These are phyloP conservation scores for Aureobasidium sp. DNA, from an alignment of 2,329 filamentous ascomycete species.

Conservation along the genomic window DNA sequence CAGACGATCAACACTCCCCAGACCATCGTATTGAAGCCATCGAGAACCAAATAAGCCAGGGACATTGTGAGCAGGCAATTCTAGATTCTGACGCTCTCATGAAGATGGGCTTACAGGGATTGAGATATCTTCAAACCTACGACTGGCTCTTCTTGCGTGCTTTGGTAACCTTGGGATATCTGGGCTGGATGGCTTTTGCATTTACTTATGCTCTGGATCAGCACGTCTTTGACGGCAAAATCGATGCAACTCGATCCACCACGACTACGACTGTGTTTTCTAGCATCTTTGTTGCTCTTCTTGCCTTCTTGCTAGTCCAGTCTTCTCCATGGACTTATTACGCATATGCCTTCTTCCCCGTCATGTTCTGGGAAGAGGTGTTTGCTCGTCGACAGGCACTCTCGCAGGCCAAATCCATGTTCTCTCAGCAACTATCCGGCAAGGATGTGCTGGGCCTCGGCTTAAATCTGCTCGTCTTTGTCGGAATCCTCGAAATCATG, in stretches of 20 bases:
- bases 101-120: constrained; percentile 65
- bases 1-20: constrained; percentile 52
- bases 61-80: constrained; percentile 68
- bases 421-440: constrained; percentile 61
- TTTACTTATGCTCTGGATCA: constrained; percentile 81
- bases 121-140: constrained; percentile 94
- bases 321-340: constrained; percentile 80
- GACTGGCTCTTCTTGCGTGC: constrained; percentile 94
- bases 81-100: constrained; percentile 69
- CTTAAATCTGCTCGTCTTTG: constrained; percentile 57
- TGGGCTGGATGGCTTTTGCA: constrained; percentile 93
- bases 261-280: constrained; percentile 60
- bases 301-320: constrained; percentile 70
- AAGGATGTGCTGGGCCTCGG: constrained; percentile 51
- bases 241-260: constrained; percentile 54
- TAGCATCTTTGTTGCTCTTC: constrained; percentile 65
- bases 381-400: constrained; percentile 68
- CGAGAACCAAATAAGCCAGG: constrained; percentile 55
- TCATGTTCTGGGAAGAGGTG: constrained; percentile 95
- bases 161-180: constrained; percentile 79
- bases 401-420: constrained; percentile 52
- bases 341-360: constrained; percentile 81
- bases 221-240: constrained; percentile 68
- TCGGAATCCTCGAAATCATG: constrained; percentile 71
- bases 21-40: constrained; percentile 63